Conservation (phyloP, 2,329 filamentous ascomycete genomes). For the Monosporascus cannonballus region DNA sequence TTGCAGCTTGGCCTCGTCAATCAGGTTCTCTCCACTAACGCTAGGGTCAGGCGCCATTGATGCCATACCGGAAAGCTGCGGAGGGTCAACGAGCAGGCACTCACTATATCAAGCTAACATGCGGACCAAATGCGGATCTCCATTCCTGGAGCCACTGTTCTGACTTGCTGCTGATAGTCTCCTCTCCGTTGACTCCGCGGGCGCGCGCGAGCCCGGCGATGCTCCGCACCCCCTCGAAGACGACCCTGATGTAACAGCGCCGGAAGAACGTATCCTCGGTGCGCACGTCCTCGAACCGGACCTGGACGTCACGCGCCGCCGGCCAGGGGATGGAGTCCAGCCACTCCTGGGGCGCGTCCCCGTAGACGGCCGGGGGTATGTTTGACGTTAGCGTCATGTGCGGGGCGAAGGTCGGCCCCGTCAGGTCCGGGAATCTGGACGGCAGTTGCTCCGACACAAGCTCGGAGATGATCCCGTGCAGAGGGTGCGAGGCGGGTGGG, state of each 20-base stretch:
- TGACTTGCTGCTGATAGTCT: background rate
- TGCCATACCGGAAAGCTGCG: background rate
- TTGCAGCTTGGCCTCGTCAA: background rate
- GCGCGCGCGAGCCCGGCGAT: conserved; percentile 21
- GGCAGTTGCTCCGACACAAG: conserved; percentile 14
- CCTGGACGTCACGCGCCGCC: conserved; percentile 1
- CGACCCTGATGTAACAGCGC: conserved; percentile 22
- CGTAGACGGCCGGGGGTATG: conserved; percentile 17
- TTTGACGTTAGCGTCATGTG: conserved; percentile 26
- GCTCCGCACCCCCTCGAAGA: conserved; percentile 13
- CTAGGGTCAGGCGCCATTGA: background rate
- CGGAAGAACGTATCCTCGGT: conserved; percentile 23
- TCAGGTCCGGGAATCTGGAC: conserved; percentile 15
- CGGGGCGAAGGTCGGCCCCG: conserved; percentile 18
- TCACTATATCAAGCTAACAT: conserved; percentile 29
- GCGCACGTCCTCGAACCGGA: conserved; percentile 15
- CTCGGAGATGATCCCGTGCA: conserved; percentile 8
- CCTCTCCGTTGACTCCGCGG: conserved; percentile 17
- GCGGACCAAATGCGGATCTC: conserved; percentile 22
- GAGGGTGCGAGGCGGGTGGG: conserved; percentile 18
- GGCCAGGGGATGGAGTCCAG: conserved; percentile 20
- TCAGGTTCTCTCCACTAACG: background rate
- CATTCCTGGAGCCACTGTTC: conserved; percentile 21
- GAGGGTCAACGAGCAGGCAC: conserved; percentile 5
- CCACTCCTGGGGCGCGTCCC: conserved; percentile 21